Evolutionary conservation across 2,329 filamentous ascomycete species (phyloP).

Genomic region (Pyrenochaeta sp.): DNA sequence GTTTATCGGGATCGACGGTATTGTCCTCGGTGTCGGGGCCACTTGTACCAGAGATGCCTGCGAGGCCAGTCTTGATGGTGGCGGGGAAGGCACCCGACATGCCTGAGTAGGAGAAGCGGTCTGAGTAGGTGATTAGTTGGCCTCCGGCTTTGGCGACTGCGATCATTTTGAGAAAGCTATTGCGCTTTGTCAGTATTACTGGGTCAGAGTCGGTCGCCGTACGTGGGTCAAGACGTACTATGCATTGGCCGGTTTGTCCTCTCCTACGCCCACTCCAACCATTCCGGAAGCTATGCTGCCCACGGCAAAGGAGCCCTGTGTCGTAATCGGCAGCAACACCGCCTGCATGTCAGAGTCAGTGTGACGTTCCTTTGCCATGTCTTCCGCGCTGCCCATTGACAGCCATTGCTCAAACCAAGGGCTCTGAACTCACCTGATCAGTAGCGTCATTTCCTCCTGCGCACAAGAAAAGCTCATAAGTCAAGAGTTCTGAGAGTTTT

Average conservation of each 20-base stretch:
- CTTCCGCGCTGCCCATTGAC: not conserved
- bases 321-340: constrained; percentile 46
- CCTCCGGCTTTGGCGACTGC: constrained; percentile 64
- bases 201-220: not conserved
- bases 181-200: constrained; percentile 12
- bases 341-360: constrained; percentile 12
- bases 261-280: constrained; percentile 37
- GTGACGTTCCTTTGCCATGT: constrained; percentile 2
- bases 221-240: constrained; percentile 56
- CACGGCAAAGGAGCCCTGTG: constrained; percentile 56
- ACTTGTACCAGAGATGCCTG: constrained; percentile 33
- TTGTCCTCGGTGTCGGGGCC: constrained; percentile 40
- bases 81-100: constrained; percentile 69
- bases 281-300: constrained; percentile 50
- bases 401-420: not conserved
- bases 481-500: constrained; percentile 58
- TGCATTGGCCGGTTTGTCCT: constrained; percentile 58
- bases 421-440: constrained; percentile 53
- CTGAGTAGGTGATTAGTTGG: constrained; percentile 66
- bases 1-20: constrained; percentile 17
- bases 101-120: constrained; percentile 69
- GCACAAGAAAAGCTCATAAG: constrained; percentile 68
- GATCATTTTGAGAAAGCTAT: constrained; percentile 57
- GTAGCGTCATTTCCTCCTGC: constrained; percentile 65
- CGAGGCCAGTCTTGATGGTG: constrained; percentile 52